These are phyloP conservation scores for Boletus sp. DNA, from an alignment of 768 basidiomycete genomes.

Conservation along the genomic window DNA sequence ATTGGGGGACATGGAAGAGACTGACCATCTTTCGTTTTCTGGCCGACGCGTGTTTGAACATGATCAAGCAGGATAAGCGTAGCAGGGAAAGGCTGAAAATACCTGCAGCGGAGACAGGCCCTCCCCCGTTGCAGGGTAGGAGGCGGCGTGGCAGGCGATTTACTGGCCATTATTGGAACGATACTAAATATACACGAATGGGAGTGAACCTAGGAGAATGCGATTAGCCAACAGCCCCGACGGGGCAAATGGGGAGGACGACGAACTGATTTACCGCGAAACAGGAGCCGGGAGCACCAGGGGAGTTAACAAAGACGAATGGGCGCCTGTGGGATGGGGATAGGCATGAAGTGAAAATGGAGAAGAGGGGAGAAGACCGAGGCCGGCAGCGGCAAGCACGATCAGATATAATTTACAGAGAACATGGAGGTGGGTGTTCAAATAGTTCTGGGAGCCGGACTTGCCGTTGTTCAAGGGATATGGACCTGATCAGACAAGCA, in stretches of 20 bases:
- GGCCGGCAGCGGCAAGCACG: conserved; percentile 8
- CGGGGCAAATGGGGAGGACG: background rate
- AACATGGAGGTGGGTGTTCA: conserved; percentile 27
- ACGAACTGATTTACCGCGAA: conserved; percentile 10
- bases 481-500: conserved; percentile 24
- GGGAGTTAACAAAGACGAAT: conserved; percentile 6
- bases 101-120: conserved; percentile 74
- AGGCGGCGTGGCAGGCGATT: conserved; percentile 26
- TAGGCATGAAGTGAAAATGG: conserved; percentile 25
- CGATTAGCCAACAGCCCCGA: background rate
- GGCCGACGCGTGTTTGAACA: conserved; percentile 14
- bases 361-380: background rate
- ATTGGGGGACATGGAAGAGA: background rate
- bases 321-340: conserved; percentile 24
- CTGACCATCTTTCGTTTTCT: conserved; percentile 72
- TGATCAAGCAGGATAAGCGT: background rate
- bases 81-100: conserved; percentile 17
- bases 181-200: conserved; percentile 36
- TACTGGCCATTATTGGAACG: conserved; percentile 36
- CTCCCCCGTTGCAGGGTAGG: conserved; percentile 62
- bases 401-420: conserved; percentile 30
- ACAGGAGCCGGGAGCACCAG: background rate
- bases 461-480: conserved; percentile 26
- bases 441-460: conserved; percentile 29
- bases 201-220: conserved; percentile 16